These are phyloP conservation scores for Recurvomyces mirabilis DNA, from an alignment of 495 filamentous ascomycete genomes.

Conservation along the genomic window DNA sequence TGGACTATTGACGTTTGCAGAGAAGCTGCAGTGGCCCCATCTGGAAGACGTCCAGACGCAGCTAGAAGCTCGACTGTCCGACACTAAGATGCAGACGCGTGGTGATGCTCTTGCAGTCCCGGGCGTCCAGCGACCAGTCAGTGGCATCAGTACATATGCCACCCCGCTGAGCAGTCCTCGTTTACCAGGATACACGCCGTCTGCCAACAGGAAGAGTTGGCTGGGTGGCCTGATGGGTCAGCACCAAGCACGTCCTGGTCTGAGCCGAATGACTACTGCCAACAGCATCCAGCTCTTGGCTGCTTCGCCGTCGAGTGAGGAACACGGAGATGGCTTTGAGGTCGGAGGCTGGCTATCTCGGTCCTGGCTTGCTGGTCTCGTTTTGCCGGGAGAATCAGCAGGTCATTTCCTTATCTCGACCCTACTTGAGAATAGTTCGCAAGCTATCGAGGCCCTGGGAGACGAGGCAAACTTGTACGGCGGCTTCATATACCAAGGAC, in stretches of 20 bases:
- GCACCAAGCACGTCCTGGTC: conserved; percentile 5
- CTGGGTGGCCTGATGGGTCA: neutral
- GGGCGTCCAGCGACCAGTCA: conserved; percentile 24
- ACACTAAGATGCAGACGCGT: conserved; percentile 18
- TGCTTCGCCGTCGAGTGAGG: neutral
- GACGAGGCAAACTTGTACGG: conserved; percentile 60
- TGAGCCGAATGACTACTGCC: conserved; percentile 16
- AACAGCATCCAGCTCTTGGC: conserved; percentile 9
- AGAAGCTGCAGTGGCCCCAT: conserved; percentile 41
- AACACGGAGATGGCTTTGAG: conserved; percentile 26
- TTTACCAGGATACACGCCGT: conserved; percentile 1
- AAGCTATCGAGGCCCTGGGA: conserved; percentile 54
- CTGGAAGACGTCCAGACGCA: conserved; percentile 32
- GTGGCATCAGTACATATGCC: conserved; percentile 25
- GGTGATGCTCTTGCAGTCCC: conserved; percentile 21
- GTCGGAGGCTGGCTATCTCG: conserved; percentile 67
- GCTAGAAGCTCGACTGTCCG: conserved; percentile 41
- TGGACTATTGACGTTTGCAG: conserved; percentile 41
- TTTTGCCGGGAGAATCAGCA: conserved; percentile 63
- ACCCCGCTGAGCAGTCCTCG: conserved; percentile 26
- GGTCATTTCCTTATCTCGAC: conserved; percentile 69
- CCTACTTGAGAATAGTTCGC: conserved; percentile 60
- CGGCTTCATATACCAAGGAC: conserved; percentile 59
- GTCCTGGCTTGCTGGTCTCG: conserved; percentile 65
- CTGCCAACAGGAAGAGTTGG: neutral